Conservation (phyloP, 2,329 filamentous ascomycete genomes). For the Furcasterigmium sp. region DNA sequence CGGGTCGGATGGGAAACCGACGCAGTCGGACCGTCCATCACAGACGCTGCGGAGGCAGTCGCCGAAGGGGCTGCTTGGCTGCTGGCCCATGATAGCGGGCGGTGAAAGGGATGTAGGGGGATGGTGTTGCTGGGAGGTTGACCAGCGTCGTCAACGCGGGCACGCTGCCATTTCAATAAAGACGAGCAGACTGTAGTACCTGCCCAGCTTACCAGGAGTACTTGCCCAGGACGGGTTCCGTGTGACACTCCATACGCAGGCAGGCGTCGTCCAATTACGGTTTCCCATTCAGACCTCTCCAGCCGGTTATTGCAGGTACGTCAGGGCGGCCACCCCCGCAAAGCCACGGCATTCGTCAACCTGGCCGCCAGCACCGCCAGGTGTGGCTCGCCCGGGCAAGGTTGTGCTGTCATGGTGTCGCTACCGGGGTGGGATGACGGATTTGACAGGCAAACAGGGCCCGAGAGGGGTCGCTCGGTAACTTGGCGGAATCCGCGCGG, state of each 20-base stretch:
- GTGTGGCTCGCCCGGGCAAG: too few species aligned
- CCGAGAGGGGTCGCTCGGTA: too few species aligned
- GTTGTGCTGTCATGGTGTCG: too few species aligned
- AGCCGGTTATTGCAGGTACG: not conserved
- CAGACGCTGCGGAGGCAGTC: conserved; percentile 43
- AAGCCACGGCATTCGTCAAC: not conserved
- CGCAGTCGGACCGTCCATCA: conserved; percentile 36
- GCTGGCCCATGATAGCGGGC: conserved; percentile 33
- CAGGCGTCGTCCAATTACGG: not conserved
- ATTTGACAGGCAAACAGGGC: too few species aligned
- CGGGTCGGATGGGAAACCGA: conserved; percentile 36
- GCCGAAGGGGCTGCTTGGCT: conserved; percentile 31
- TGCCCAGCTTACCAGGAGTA: too few species aligned
- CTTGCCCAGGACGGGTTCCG: too few species aligned
- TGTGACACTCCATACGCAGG: not conserved
- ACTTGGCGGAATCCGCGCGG: too few species aligned
- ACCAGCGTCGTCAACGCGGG: not conserved
- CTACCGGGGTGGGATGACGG: too few species aligned
- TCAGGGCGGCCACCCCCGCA: not conserved
- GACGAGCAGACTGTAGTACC: too few species aligned
- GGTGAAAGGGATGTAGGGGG: not conserved
- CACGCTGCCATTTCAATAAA: not conserved
- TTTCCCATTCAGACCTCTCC: not conserved
- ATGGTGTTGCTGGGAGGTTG: not conserved
- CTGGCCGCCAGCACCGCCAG: not conserved